Evolutionary conservation across 139 green algal species (phyloP), one percentile per base, ranked within the genome.

Genomic region (Deuterostichococcus epilithicus): DNA sequence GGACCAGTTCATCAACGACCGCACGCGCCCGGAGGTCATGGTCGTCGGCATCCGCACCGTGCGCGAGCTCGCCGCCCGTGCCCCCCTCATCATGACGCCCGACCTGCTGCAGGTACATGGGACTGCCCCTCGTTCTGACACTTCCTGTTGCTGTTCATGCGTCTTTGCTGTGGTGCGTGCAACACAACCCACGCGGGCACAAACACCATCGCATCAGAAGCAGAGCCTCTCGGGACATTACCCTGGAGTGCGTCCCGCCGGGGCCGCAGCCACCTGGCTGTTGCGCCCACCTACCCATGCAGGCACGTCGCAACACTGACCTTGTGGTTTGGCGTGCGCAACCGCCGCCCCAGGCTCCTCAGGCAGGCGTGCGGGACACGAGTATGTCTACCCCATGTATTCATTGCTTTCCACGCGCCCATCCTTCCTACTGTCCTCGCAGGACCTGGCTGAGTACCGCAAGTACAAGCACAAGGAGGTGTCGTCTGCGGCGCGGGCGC

Each of bases 1-100:
- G 39, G 94, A 99, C 86, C 83, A 94, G 72, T 99, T 98, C 81
- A 88, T 99, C 72, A 91, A 98, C 77, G 96, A 99, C 90, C 82
- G 90, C 70, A 85, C 88, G 15, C 80, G 89, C 28, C 85, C 86
- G 5, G 86, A 91, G 81, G 90, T 94, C 35, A 95, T 97, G 84
- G 92, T 88, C 0, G 86, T 97, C 26, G 95, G 95, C 22, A 80
- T 99, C 5, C 98, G 97, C 80, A 91, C 94, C 10, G 93, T 97
- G 70, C 80, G 93, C 0, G 94, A 97, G 89, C 85, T 99, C 58
- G 97, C 94, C 78, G 71, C 87, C 33, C 84, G 95, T 68, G 86
- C 82, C 65, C 94, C 94, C 1, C 85, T 97, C 75, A 81, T 97
- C 60, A 98, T 99, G 95, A 89, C 74, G 1, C 63, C 78, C 5